Evolutionary conservation across 2,329 filamentous ascomycete species (phyloP), one percentile per base, ranked within the genome.

Genomic region (Paecilomyces sp.): DNA sequence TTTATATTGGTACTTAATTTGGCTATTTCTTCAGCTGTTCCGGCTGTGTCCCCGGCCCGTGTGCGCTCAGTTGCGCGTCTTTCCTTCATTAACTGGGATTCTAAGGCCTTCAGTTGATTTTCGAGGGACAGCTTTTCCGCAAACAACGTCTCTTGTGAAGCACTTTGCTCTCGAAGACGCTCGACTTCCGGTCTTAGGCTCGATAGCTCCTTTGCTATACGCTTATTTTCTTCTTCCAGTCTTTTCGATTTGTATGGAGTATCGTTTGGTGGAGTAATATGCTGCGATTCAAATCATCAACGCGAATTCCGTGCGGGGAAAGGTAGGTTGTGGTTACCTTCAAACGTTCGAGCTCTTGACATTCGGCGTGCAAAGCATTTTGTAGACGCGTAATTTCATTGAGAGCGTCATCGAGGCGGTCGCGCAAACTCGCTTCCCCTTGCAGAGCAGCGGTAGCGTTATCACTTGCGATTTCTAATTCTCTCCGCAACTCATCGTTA

Each of bases 41-140:
- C 65, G 72, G 59, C n/a, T 3, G 6, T 47, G 52, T 65, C 65
- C 61, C 70, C 70, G 15, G 64, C 58, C 76, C 78, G 65, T 75
- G 82, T 82, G 57, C 87, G 84, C 65, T 87, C 84, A 8, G 83
- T 79, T 2, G 86, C 82, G n/a, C 86, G 84, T 72, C 86, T 93
- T 71, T 94, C 90, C 65, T 89, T 90, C 64, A 92, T 90, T 1
- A 96, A 81, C 66, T 96, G 89, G 52, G 91, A 86, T 72, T 96
- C 89, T 2, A 92, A 74, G 1, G 88, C 86, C 68, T 83, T 88
- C 30, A 96, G 74, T 74, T 94, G 90, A 54, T 89, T 87, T 70
- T 94, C 88, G 13, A 97, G 76, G 1, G 88, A 83, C 54, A 93
- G 80, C 72, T 95, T 96, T 70, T 96, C 91, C 1, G 88, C 81